Percentiles rank a stretch among this genome's conserved stretches.
These are phyloP conservation scores for Syzygium aqueum DNA, from an alignment of 345 rosid genomes.

Conservation along the genomic window DNA sequence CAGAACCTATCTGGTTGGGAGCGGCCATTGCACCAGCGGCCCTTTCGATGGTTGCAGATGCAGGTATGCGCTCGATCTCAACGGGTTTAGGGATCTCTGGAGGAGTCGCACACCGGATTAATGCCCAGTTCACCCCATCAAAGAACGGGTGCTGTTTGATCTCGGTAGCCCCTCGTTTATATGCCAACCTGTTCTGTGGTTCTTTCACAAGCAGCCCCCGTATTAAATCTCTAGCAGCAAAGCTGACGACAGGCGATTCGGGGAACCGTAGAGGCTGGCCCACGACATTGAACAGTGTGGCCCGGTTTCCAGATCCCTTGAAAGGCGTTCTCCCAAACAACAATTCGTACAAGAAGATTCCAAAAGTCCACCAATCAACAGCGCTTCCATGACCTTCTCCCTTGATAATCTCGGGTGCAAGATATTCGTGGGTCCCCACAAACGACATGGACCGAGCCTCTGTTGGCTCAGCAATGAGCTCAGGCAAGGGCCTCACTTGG, in stretches of 20 bases:
- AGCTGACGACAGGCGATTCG: constrained; percentile 67
- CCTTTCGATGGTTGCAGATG: constrained; percentile 36
- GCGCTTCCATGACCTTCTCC: constrained; percentile 99
- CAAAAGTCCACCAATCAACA: constrained; percentile 97
- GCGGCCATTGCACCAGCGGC: constrained; percentile 24
- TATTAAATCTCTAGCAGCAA: constrained; percentile 79
- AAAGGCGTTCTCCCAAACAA: constrained; percentile 89
- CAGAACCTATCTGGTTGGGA: constrained; percentile 50
- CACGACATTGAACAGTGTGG: constrained; percentile 76
- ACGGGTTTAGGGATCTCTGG: constrained; percentile 84
- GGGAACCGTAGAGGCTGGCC: constrained; percentile 93
- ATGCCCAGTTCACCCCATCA: constrained; percentile 92
- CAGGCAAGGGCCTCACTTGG: constrained; percentile 81
- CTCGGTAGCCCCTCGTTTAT: constrained; percentile 88
- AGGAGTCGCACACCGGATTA: constrained; percentile 81
- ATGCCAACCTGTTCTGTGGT: constrained; percentile 77
- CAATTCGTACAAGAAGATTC: constrained; percentile 78
- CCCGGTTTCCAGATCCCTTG: constrained; percentile 86
- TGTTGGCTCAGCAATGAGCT: constrained; percentile 87
- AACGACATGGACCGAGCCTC: constrained; percentile 94
- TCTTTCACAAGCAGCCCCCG: constrained; percentile 76
- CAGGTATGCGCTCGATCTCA: constrained; percentile 41
- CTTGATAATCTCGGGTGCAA: constrained; percentile 85
- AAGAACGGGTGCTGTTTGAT: constrained; percentile 90
- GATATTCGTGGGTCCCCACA: constrained; percentile 87